Evolutionary conservation across 345 rosid species (phyloP), one percentile per base, ranked within the genome.

Genomic region (Rhizophora mangle): DNA sequence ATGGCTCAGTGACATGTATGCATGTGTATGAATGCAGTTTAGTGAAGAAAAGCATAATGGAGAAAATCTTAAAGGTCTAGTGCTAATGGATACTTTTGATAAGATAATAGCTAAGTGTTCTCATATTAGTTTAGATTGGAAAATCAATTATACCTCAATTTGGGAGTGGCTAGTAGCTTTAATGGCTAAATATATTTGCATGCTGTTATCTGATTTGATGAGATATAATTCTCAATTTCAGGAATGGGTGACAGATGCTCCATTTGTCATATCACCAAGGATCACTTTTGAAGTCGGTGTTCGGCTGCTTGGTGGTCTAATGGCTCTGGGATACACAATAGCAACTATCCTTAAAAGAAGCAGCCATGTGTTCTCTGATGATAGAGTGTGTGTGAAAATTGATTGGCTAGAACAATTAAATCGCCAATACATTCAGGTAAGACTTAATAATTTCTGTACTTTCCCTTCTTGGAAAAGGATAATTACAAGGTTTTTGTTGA

Each of bases 271-370:
- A 80, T 96, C 99, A 46, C 99, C 99, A 61, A 88, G 99, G 81
- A 96, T 96, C 74, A 92, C 96, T 19, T 96, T 96, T 82, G 98
- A 90, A 89, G 99, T 92, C 57, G 87, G 93, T 47, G 99, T 96
- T 63, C 96, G 98, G 62, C 96, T 96, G 71, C 99, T 96, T 64
- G 98, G 99, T 77, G 98, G 99, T 72, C 86, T 96, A 62, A 96
- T 96, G 99, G 95, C 99, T 53, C 71, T 96, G 78, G 99, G 97
- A 72, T 96, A 96, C 79, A 96, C 98, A 59, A 92, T 96, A 81
- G 93, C 98, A 67, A 69, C 97, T 65, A 96, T 96, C 73, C 98
- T 96, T 72, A 89, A 92, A 85, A 85, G 99, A 77, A 92, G 80
- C 69, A 96, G 98, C 82, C 99, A 92, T 74, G 89, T 85, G 22